Percentiles rank a stretch among this genome's conserved stretches.
Evolutionary conservation across 2,329 filamentous ascomycete species (phyloP).

Genomic region (Xylaria polymorpha): DNA sequence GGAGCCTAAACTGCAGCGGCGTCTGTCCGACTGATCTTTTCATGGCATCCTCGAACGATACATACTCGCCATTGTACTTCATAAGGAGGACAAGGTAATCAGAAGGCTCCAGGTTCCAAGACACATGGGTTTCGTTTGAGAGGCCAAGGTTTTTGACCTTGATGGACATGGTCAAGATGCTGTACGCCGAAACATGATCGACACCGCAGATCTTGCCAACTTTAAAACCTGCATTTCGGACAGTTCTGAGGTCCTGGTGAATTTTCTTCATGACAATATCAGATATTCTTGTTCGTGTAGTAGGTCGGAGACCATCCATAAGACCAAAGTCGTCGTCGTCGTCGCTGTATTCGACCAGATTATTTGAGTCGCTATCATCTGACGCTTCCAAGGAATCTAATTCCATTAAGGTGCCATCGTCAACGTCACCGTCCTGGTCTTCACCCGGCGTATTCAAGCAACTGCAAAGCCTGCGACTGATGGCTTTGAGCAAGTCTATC

Average conservation of each 20-base stretch:
- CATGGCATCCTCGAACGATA: slow-evolving; percentile 65
- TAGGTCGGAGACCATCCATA: slow-evolving; percentile 39
- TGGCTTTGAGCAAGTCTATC: slow-evolving; percentile 44
- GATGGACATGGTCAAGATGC: slow-evolving; percentile 73
- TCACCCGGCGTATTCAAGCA: slow-evolving; percentile 39
- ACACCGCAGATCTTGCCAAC: slow-evolving; percentile 71
- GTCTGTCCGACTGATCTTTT: slow-evolving; percentile 52
- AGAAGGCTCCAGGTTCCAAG: slow-evolving; percentile 75
- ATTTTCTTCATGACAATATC: slow-evolving; percentile 54
- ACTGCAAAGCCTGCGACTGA: slow-evolving; percentile 47
- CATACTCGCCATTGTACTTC: slow-evolving; percentile 72
- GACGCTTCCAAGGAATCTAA: slow-evolving; percentile 40
- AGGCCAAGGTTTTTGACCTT: slow-evolving; percentile 77
- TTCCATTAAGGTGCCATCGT: slow-evolving; percentile 14
- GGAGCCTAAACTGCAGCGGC: slow-evolving; percentile 70
- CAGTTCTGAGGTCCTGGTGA: slow-evolving; percentile 68
- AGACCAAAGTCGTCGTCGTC: slow-evolving; percentile 47
- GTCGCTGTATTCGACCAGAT: not conserved
- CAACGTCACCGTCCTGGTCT: slow-evolving; percentile 45
- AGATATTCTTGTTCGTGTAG: not conserved
- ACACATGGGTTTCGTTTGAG: slow-evolving; percentile 77
- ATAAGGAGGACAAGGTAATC: slow-evolving; percentile 82
- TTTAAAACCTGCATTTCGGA: slow-evolving; percentile 74
- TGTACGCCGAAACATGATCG: slow-evolving; percentile 53
- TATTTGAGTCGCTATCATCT: slow-evolving; percentile 37